Evolutionary conservation across 176 grass and related monocot genomes (phyloP), one percentile per base, ranked within the genome.

Genomic region (Zoysia japonica): DNA sequence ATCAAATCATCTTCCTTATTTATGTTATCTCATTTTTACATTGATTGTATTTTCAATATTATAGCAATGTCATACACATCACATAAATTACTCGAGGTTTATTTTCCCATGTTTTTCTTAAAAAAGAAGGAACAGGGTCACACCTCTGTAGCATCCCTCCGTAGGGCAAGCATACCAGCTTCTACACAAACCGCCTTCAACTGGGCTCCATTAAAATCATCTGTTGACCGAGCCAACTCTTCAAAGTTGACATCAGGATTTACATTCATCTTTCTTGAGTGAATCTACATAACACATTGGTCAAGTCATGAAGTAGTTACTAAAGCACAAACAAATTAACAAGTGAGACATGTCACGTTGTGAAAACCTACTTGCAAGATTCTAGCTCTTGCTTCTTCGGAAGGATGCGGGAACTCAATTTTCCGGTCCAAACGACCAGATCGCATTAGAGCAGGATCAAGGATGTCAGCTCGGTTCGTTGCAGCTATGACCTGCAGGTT

Each of bases 171-270:
- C 95, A 97, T 97, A 53, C 95, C 95, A 68, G 91, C 95, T 88
- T 97, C 95, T 43, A 94, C 91, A 81, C 95, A 94, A 77, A 97
- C 91, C 11, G 95, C 92, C 78, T 97, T 97, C 43, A 97, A 78
- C 69, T 97, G 91, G 1, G 95, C 95, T 44, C 94, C 91, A 28
- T 97, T 92, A 55, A 92, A 97, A 81, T 92, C 94, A 39, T 97
- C 91, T 37, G 94, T 97, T 60, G 87, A 94, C 12, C 94, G 85
- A 43, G 94, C 87, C 80, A 97, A 79, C 89, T 94, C 94, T 82
- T 97, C 94, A 86, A 97, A 97, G 70, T 97, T 97, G 47, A 97
- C 94, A 83, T 97, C 94, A 4, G 89, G 89, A 62, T 97, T 80
- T 66, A 97, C 94, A 83, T 89, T 97, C 94, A 97, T 97, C 80